Conservation (phyloP, 805 yeast genomes). For the Metschnikowia colocasiae region DNA sequence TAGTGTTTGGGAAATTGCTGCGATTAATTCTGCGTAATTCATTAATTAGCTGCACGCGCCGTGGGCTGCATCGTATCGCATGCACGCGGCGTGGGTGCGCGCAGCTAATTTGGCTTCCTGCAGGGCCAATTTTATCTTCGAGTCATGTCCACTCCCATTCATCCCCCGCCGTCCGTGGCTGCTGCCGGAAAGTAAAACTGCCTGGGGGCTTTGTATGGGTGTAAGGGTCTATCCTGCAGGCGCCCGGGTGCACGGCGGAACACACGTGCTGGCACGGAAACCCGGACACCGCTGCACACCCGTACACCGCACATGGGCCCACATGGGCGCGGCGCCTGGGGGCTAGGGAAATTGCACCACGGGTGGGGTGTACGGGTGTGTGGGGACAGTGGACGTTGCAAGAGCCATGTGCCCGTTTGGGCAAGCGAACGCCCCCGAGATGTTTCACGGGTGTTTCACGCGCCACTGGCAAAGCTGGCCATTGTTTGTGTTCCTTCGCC, state of each 20-base stretch:
- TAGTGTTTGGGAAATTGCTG: constrained; percentile 4
- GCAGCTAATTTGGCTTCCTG: neutral
- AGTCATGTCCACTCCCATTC: neutral
- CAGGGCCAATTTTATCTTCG: neutral
- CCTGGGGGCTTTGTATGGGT: neutral
- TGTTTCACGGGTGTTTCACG: too few relatives aligned
- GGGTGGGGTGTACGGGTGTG: neutral
- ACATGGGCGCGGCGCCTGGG: constrained; percentile 7
- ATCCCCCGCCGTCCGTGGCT: neutral
- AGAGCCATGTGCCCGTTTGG: too few relatives aligned
- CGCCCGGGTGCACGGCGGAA: neutral
- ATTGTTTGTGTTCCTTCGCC: neutral
- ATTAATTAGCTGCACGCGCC: constrained; percentile 5
- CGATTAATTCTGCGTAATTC: constrained; percentile 3
- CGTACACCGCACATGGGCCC: constrained; percentile 5
- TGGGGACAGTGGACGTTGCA: neutral
- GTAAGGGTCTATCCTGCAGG: neutral
- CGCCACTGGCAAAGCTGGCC: too few relatives aligned
- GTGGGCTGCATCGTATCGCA: constrained; percentile 6
- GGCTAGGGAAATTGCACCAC: constrained; percentile 1
- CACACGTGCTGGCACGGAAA: neutral
- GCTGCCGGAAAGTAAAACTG: neutral
- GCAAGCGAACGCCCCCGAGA: too few relatives aligned
- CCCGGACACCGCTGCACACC: neutral
- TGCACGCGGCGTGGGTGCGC: constrained; percentile 1